phyloP scores from a whole-genome alignment of 106 monocot species.

The Posidonia australis region DNA sequence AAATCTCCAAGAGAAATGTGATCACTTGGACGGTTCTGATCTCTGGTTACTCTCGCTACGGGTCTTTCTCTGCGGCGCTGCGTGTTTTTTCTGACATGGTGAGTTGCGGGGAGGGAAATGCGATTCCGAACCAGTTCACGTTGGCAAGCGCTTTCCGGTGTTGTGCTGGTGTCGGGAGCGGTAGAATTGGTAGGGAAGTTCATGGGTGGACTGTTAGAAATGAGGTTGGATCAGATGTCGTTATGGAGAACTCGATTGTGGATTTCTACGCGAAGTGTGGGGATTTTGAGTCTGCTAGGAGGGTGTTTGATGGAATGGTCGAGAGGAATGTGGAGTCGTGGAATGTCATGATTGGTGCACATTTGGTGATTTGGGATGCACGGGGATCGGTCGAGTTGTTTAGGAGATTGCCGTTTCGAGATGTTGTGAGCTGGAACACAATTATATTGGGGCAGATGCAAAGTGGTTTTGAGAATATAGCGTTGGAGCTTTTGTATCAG shows the following conservation, averaged over 20 bases:
- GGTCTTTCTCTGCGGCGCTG: constrained; percentile 18
- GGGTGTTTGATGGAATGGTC: constrained; percentile 32
- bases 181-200: constrained; percentile 31
- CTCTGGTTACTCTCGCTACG: constrained; percentile 28
- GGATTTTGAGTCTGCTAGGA: constrained; percentile 20
- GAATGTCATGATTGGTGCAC: constrained; percentile 58
- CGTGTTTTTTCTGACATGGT: constrained; percentile 34
- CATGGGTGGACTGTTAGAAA: constrained; percentile 63
- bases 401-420: constrained; percentile 20
- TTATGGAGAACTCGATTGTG: constrained; percentile 47
- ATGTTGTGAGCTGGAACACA: constrained; percentile 74
- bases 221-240: constrained; percentile 35
- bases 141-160: constrained; percentile 48
- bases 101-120: background rate
- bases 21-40: constrained; percentile 46
- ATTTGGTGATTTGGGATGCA: constrained; percentile 32
- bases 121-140: constrained; percentile 42
- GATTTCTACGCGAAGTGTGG: constrained; percentile 63
- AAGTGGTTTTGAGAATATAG: constrained; percentile 22
- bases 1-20: constrained; percentile 25
- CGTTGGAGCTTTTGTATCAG: constrained; percentile 33
- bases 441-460: constrained; percentile 55
- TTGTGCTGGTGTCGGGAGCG: constrained; percentile 14
- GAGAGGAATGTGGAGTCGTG: constrained; percentile 50
- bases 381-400: constrained; percentile 47